These are phyloP conservation scores for Candida mesenterica DNA, from an alignment of 1,139 yeast species.

Conservation along the genomic window DNA sequence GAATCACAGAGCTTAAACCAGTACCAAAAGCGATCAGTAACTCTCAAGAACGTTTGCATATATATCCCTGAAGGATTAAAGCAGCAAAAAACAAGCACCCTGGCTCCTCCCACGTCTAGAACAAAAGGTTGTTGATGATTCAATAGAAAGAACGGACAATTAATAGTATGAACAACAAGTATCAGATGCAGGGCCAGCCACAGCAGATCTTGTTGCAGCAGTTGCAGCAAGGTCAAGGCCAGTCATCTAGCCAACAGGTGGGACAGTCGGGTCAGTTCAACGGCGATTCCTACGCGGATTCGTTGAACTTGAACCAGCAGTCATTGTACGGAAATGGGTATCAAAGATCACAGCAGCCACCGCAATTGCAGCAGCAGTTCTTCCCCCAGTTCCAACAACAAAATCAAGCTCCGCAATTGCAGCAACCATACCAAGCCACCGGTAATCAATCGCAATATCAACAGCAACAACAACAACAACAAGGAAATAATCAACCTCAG, in stretches of 20 bases:
- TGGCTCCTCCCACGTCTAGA: neutral
- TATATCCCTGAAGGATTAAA: neutral
- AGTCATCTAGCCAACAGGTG: conserved; percentile 15
- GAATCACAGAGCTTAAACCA: neutral
- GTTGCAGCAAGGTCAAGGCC: conserved; percentile 38
- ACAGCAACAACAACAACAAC: conserved; percentile 5
- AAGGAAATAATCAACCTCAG: conserved; percentile 16
- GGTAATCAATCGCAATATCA: conserved; percentile 5
- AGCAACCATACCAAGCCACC: conserved; percentile 4
- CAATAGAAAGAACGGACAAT: neutral
- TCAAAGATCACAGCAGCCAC: conserved; percentile 27
- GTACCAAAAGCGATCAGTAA: neutral
- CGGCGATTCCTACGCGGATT: conserved; percentile 23
- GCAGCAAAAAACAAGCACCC: too few relatives aligned
- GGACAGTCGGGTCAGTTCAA: conserved; percentile 13
- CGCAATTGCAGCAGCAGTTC: conserved; percentile 24
- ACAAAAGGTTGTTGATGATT: neutral
- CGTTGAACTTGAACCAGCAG: conserved; percentile 30
- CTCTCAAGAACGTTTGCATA: too few relatives aligned
- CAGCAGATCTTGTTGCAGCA: conserved; percentile 48
- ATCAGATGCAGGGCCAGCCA: conserved; percentile 35
- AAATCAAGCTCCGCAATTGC: conserved; percentile 20
- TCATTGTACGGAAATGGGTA: conserved; percentile 11
- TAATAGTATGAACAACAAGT: conserved; percentile 27
- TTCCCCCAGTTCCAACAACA: conserved; percentile 28